Percentiles rank a stretch among this genome's conserved stretches.
Evolutionary conservation across 768 basidiomycete genomes (phyloP).

Genomic region (Mycena chlorophos): DNA sequence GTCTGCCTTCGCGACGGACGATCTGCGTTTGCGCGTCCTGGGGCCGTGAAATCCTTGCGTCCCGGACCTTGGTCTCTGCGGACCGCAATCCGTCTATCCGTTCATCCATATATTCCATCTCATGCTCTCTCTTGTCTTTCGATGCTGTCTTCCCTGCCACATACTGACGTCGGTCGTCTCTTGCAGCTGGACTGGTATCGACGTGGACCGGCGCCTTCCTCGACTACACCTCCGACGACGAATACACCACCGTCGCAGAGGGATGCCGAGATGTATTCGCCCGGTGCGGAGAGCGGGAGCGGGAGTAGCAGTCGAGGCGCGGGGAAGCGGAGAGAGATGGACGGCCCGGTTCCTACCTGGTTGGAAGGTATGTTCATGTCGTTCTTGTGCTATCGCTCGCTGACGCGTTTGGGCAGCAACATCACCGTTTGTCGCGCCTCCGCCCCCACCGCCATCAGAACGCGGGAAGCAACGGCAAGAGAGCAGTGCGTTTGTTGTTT

Average conservation of each 20-base stretch:
- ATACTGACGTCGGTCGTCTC: slow-evolving; percentile 6
- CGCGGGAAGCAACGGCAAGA: neutral
- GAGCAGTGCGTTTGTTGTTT: neutral
- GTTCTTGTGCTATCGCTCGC: neutral
- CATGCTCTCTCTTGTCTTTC: slow-evolving; percentile 1
- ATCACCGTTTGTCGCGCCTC: slow-evolving; percentile 36
- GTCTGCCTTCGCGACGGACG: neutral
- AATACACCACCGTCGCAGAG: slow-evolving; percentile 2
- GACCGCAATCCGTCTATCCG: no score
- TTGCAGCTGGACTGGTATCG: slow-evolving; percentile 52
- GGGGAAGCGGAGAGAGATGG: slow-evolving; percentile 7
- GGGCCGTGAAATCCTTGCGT: neutral
- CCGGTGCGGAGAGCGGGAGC: neutral
- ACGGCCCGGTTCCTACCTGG: slow-evolving; percentile 40
- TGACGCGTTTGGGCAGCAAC: slow-evolving; percentile 26
- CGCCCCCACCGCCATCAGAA: slow-evolving; percentile 27
- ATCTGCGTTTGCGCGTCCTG: neutral
- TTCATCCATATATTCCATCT: neutral
- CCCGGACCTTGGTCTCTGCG: no score
- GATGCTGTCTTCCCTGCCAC: neutral
- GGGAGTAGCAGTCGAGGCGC: slow-evolving; percentile 12
- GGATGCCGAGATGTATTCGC: neutral
- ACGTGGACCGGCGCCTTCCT: slow-evolving; percentile 34
- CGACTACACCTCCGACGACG: slow-evolving; percentile 9
- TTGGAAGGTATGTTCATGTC: slow-evolving; percentile 33